Percentiles rank a stretch among this genome's conserved stretches.
phyloP scores from a whole-genome alignment of 305 asterid species.

The Plantago lanceolata region DNA sequence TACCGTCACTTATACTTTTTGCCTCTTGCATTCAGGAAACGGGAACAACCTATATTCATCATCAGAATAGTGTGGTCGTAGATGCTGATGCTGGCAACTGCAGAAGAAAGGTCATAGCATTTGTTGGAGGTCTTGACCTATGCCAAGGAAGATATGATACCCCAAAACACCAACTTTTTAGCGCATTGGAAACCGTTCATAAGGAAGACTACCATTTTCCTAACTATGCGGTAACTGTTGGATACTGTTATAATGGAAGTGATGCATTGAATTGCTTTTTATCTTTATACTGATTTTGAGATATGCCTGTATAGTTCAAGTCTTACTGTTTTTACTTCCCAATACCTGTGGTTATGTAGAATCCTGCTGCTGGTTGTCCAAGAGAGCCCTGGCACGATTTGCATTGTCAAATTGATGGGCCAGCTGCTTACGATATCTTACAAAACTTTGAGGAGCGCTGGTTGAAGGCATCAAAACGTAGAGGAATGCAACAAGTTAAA shows the following conservation, averaged over 20 bases:
- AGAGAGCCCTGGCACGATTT: constrained; percentile 98
- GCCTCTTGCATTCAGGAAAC: constrained; percentile 56
- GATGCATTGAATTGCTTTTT: background rate
- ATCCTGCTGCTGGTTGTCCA: constrained; percentile 68
- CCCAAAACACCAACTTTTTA: constrained; percentile 60
- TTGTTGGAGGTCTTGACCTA: constrained; percentile 90
- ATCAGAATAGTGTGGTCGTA: constrained; percentile 84
- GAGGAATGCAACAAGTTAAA: constrained; percentile 51
- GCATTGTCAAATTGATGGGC: constrained; percentile 78
- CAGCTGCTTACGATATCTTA: constrained; percentile 85
- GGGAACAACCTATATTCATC: constrained; percentile 88
- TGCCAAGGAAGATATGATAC: constrained; percentile 91
- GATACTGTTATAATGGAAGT: background rate
- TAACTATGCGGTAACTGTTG: constrained; percentile 56
- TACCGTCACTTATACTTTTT: background rate
- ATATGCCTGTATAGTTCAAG: background rate
- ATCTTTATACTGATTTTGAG: background rate
- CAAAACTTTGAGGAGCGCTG: constrained; percentile 91
- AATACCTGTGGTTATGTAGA: constrained; percentile 34
- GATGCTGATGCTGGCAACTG: constrained; percentile 63
- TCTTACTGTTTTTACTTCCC: background rate
- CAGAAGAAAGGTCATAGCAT: constrained; percentile 64
- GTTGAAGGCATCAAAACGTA: constrained; percentile 64
- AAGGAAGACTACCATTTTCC: constrained; percentile 87
- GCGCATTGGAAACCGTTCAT: constrained; percentile 63